These are phyloP conservation scores for Baorangia bicolor DNA, from an alignment of 768 basidiomycete genomes.

Conservation along the genomic window DNA sequence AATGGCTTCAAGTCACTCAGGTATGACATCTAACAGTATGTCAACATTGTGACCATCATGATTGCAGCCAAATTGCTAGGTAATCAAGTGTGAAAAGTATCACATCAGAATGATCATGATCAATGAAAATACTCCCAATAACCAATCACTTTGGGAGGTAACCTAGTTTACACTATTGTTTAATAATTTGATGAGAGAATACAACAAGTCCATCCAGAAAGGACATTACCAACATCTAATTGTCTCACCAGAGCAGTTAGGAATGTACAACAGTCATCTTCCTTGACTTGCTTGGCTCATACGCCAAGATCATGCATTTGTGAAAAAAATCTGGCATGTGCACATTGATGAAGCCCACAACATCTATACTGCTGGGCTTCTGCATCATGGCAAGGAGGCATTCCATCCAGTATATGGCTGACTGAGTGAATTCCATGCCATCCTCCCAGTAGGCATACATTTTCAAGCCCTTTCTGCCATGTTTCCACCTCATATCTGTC, in stretches of 20 bases:
- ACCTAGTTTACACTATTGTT: too few relatives aligned
- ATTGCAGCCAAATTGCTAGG: too few relatives aligned
- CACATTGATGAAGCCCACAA: slow-evolving; percentile 8
- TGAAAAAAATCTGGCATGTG: background rate
- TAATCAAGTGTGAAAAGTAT: too few relatives aligned
- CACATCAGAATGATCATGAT: too few relatives aligned
- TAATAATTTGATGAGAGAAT: background rate
- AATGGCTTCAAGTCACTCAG: too few relatives aligned
- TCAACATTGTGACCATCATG: too few relatives aligned
- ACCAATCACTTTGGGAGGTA: too few relatives aligned
- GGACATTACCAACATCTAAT: background rate
- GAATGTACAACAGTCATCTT: background rate
- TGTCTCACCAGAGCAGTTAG: slow-evolving; percentile 5
- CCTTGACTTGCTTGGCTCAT: background rate
- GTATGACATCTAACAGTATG: too few relatives aligned
- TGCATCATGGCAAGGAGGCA: background rate
- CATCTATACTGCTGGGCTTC: slow-evolving; percentile 1
- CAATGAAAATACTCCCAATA: too few relatives aligned
- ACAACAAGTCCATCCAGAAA: background rate
- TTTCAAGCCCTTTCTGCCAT: slow-evolving; percentile 4
- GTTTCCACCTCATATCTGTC: background rate
- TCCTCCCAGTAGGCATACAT: background rate
- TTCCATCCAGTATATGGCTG: slow-evolving; percentile 1
- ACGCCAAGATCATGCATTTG: background rate
- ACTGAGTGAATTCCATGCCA: background rate